Evolutionary conservation across 2,329 filamentous ascomycete species (phyloP), one percentile per base, ranked within the genome.

Genomic region (Aspergillus melleus): DNA sequence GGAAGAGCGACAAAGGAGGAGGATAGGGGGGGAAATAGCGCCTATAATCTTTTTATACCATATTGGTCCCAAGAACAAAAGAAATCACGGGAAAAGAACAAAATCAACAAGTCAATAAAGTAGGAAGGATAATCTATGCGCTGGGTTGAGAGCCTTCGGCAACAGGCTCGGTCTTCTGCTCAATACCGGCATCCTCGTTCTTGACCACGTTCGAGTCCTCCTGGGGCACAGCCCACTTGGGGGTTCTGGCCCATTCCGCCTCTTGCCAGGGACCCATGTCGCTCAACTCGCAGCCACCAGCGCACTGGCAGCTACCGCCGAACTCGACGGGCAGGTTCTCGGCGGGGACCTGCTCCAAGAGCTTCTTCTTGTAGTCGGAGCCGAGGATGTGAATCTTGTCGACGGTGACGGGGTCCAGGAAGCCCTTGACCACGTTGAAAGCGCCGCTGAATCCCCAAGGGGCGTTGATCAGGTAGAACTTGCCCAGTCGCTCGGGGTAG

Each of bases 401-500:
- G 62, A 96, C 93, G 52, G 95, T 99, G 72, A 99, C 92, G 54
- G 95, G 95, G 80, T 99, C 95, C 71, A 99, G 85, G 87, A 95
- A 98, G 67, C 88, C 88, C 85, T 96, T 97, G 78, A 98, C 86
- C 59, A 96, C 84, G 74, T 81, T 84, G 85, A 95, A 99, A 64
- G 92, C 90, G 68, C 85, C 85, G 63, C 89, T 89, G 84, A 98
- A 98, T 26, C 93, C 93, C 93, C 93, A 98, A 20, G 92, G 92
- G 3, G 94, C 91, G 80, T 99, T 99, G 87, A 99, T 97, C 70
- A 99, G 82, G 84, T 96, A 99, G 74, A 99, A 85, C 80, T 92
- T 93, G 72, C 95, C 95, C 61, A 99, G 84, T 61, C 95, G 91
- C 84, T 99, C 95, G 8, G 95, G 95, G 81, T 99, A 99, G 87